These are phyloP conservation scores for Malassezia globosa DNA, from an alignment of 1,284 basidiomycete genomes.

Conservation along the genomic window DNA sequence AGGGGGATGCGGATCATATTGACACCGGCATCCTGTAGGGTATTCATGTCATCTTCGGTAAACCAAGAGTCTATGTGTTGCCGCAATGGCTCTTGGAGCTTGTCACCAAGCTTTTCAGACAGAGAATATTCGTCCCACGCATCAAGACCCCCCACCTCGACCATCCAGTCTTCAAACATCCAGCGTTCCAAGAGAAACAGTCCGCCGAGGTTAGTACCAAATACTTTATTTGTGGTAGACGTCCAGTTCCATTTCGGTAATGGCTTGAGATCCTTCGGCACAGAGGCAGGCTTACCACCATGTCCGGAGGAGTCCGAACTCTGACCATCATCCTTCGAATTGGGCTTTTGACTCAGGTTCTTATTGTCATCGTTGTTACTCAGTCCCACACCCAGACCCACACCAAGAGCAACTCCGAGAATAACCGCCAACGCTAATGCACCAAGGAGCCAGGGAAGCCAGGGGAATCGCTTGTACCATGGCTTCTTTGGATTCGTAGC, in stretches of 20 bases:
- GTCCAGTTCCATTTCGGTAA: slow-evolving; percentile 41
- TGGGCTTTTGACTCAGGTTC: neutral
- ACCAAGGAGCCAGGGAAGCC: neutral
- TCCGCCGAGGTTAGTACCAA: slow-evolving; percentile 40
- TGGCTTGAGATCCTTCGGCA: slow-evolving; percentile 20
- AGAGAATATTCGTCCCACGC: slow-evolving; percentile 48
- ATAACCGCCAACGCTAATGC: neutral
- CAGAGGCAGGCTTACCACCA: slow-evolving; percentile 4
- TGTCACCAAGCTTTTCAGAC: slow-evolving; percentile 35
- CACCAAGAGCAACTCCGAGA: slow-evolving; percentile 12
- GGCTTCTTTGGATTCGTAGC: too few species aligned
- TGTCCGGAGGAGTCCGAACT: neutral
- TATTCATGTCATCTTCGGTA: slow-evolving; percentile 47
- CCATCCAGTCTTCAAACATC: slow-evolving; percentile 49
- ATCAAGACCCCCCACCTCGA: slow-evolving; percentile 34
- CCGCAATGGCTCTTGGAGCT: slow-evolving; percentile 21
- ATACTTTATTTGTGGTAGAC: slow-evolving; percentile 36
- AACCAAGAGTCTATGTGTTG: slow-evolving; percentile 48
- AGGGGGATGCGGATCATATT: slow-evolving; percentile 48
- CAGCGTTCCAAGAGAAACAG: slow-evolving; percentile 47
- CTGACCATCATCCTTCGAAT: neutral
- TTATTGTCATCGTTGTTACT: neutral
- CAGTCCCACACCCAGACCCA: slow-evolving; percentile 13
- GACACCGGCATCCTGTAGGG: slow-evolving; percentile 37
- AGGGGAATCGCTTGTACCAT: too few species aligned